These are phyloP conservation scores for Paxillus involutus DNA, from an alignment of 768 basidiomycete genomes.

Conservation along the genomic window DNA sequence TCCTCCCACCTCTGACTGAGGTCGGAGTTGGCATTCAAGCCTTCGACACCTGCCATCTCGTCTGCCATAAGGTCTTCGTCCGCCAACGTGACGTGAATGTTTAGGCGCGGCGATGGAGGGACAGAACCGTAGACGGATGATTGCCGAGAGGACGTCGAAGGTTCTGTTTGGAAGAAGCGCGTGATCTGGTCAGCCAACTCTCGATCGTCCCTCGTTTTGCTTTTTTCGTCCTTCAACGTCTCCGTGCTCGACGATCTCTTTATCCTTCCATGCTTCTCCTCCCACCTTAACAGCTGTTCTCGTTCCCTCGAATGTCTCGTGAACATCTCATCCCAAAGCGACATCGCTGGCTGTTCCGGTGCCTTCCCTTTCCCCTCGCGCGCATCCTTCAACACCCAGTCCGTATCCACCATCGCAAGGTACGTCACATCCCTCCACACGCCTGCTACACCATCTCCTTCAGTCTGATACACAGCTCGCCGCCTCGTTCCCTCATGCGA, in stretches of 20 bases:
- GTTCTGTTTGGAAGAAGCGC: not conserved
- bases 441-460: slow-evolving; percentile 32
- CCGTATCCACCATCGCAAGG: slow-evolving; percentile 60
- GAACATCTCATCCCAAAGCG: slow-evolving; percentile 65
- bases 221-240: slow-evolving; percentile 33
- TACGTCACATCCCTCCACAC: slow-evolving; percentile 63
- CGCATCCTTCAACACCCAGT: slow-evolving; percentile 46
- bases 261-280: slow-evolving; percentile 32
- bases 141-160: slow-evolving; percentile 4
- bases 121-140: slow-evolving; percentile 16
- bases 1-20: slow-evolving; percentile 12
- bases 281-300: slow-evolving; percentile 55
- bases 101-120: slow-evolving; percentile 20
- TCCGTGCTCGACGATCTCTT: slow-evolving; percentile 42
- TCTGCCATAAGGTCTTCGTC: slow-evolving; percentile 15
- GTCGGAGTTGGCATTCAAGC: not conserved
- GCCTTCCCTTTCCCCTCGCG: slow-evolving; percentile 8
- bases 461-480: slow-evolving; percentile 47
- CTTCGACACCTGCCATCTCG: not conserved
- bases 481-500: slow-evolving; percentile 63
- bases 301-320: slow-evolving; percentile 56
- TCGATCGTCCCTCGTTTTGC: not conserved
- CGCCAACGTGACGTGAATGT: slow-evolving; percentile 12
- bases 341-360: slow-evolving; percentile 29
- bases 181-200: slow-evolving; percentile 15